phyloP scores from a whole-genome alignment of 257 asterid species.

The Primulina tabacum region DNA sequence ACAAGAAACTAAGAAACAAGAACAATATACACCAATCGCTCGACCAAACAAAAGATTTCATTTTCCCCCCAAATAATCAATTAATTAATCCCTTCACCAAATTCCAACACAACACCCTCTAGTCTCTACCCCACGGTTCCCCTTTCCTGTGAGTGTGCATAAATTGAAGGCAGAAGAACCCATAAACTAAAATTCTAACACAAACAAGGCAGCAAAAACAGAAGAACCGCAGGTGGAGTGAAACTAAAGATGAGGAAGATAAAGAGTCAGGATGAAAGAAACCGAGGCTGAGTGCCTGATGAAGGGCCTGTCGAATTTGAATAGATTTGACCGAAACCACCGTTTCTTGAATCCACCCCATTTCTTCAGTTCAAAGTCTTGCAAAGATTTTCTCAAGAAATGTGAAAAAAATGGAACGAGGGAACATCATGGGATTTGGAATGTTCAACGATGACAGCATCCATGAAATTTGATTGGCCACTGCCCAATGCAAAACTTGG shows the following conservation, averaged over 20 bases:
- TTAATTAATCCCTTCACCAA: background rate
- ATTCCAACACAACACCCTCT: background rate
- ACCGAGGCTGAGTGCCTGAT: slow-evolving; percentile 56
- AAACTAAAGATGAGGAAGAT: background rate
- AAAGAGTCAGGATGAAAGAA: slow-evolving; percentile 16
- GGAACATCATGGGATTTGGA: background rate
- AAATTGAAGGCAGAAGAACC: background rate
- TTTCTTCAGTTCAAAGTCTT: slow-evolving; percentile 23
- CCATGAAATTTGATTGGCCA: slow-evolving; percentile 40
- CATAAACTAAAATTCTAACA: slow-evolving; percentile 4
- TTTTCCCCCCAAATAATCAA: too few species aligned
- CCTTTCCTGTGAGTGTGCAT: background rate
- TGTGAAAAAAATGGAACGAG: background rate
- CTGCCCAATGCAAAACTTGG: background rate
- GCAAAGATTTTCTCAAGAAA: slow-evolving; percentile 11
- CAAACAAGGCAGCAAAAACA: background rate
- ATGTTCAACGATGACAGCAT: slow-evolving; percentile 33
- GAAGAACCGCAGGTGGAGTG: background rate
- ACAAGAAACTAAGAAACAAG: too few species aligned
- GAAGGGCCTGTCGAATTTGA: slow-evolving; percentile 47
- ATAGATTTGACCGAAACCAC: slow-evolving; percentile 47
- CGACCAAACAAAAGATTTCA: background rate
- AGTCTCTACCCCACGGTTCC: background rate
- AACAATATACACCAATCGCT: background rate
- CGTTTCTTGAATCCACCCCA: slow-evolving; percentile 47